Evolutionary conservation across 176 grass and related monocot genomes (phyloP).

Genomic region (sorghum (Sorghum bicolor)): Sorghum_bicolor_NCBIv3 NC_012872.2:56149001-56149500

Average conservation of each 20-base stretch:
- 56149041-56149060: background rate
- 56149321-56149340: background rate
- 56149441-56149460: too few species aligned
- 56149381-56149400: constrained; percentile 31
- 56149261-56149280: background rate
- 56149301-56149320: background rate
- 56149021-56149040: background rate
- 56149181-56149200: background rate
- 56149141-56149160: background rate
- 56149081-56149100: fast-evolving
- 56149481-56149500: too few species aligned
- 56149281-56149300: too few species aligned
- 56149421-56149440: background rate
- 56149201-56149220: background rate
- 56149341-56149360: background rate
- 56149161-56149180: background rate
- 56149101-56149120: background rate
- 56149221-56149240: background rate
- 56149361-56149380: background rate
- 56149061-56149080: background rate
- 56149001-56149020: constrained; percentile 15
- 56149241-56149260: background rate
- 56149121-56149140: background rate
- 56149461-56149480: background rate
- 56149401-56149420: background rate